Conservation (phyloP, 1,139 yeast species). For the Geotrichum europaeum region DNA sequence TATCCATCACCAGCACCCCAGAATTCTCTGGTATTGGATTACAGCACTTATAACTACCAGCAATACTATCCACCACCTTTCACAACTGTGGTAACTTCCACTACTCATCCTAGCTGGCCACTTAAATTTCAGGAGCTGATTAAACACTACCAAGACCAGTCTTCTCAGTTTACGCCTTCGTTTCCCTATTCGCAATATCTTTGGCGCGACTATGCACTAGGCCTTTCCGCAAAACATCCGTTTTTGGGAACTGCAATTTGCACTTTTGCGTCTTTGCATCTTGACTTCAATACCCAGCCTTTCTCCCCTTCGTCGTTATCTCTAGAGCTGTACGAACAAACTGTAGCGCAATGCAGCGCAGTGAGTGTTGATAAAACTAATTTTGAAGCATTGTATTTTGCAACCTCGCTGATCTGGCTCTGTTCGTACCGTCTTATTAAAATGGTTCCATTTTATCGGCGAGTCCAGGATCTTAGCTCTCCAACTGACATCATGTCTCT, state of each 20-base stretch:
- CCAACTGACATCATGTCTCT: constrained; percentile 10
- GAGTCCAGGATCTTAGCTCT: neutral
- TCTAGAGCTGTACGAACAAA: constrained; percentile 8
- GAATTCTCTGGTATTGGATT: neutral
- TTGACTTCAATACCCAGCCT: constrained; percentile 3
- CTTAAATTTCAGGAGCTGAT: constrained; percentile 8
- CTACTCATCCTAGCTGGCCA: constrained; percentile 8
- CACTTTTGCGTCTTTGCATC: constrained; percentile 13
- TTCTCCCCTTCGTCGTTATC: constrained; percentile 8
- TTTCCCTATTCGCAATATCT: constrained; percentile 3
- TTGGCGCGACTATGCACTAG: constrained; percentile 10
- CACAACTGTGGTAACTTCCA: neutral
- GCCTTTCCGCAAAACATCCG: constrained; percentile 8
- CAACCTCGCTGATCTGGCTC: constrained; percentile 13
- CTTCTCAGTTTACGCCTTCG: neutral
- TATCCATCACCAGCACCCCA: neutral
- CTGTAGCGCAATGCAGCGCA: constrained; percentile 9
- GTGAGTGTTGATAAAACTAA: constrained; percentile 8
- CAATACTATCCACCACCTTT: neutral
- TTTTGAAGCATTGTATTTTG: constrained; percentile 12
- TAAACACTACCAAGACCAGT: constrained; percentile 10
- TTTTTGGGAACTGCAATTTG: constrained; percentile 10
- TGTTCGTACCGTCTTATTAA: constrained; percentile 11
- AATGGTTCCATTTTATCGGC: constrained; percentile 8
- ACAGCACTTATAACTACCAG: neutral